Percentiles rank a stretch among this genome's conserved stretches.
Evolutionary conservation across 2,329 filamentous ascomycete genomes (phyloP).

Genomic region (Cladobotryum protrusum): DNA sequence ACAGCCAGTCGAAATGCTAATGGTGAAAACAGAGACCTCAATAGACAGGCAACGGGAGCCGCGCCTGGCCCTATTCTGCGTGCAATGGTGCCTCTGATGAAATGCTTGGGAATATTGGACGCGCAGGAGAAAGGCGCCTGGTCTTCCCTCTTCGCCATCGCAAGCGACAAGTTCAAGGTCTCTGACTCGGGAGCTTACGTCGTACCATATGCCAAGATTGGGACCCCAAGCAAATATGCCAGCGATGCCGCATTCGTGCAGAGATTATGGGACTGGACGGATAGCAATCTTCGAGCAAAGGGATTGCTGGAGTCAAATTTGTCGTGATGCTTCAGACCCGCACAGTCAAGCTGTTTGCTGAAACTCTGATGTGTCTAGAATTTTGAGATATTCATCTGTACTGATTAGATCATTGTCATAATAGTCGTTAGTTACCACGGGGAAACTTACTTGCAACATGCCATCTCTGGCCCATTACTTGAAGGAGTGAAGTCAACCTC

Average conservation of each 20-base stretch:
- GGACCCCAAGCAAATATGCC: slow-evolving; percentile 16
- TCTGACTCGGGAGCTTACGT: slow-evolving; percentile 16
- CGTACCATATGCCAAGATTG: slow-evolving; percentile 18
- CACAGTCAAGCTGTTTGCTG: too few relatives aligned
- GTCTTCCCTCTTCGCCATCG: slow-evolving; percentile 18
- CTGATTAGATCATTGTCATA: too few relatives aligned
- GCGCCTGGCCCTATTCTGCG: slow-evolving; percentile 13
- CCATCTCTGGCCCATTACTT: too few relatives aligned
- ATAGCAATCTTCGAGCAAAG: slow-evolving; percentile 7
- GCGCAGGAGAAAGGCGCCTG: slow-evolving; percentile 16
- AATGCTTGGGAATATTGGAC: slow-evolving; percentile 16
- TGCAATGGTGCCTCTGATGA: slow-evolving; percentile 12
- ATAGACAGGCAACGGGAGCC: slow-evolving; percentile 14
- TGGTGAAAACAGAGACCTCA: slow-evolving; percentile 10
- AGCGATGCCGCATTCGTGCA: slow-evolving; percentile 12
- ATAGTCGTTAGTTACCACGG: too few relatives aligned
- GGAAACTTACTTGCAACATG: too few relatives aligned
- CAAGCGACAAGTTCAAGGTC: slow-evolving; percentile 15
- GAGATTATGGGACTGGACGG: slow-evolving; percentile 14
- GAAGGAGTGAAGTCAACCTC: too few relatives aligned
- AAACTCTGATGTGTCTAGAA: too few relatives aligned
- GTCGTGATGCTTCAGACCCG: too few relatives aligned
- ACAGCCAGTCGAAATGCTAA: not conserved
- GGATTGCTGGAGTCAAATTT: slow-evolving; percentile 4
- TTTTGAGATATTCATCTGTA: too few relatives aligned